Conservation (phyloP, 139 green algal genomes). For the Eudorina sp. region DNA sequence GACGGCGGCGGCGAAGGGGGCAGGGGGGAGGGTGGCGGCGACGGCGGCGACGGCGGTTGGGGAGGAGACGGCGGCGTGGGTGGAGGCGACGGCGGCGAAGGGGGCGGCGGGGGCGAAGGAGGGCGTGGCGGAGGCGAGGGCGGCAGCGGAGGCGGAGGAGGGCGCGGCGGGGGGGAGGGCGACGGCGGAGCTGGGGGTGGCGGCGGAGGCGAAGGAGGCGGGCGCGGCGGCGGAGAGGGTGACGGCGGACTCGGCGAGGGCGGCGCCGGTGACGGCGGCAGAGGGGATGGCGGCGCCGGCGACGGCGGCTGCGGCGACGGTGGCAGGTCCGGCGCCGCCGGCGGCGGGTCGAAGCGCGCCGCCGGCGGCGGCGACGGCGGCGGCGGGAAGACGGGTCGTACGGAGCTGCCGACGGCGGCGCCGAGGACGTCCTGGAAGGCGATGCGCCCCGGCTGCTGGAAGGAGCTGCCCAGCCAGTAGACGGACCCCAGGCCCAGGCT, state of each 20-base stretch:
- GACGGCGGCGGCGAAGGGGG: neutral
- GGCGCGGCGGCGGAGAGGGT: neutral
- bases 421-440: neutral
- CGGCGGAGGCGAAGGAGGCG: neutral
- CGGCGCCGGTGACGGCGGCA: neutral
- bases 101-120: neutral
- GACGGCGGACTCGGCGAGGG: neutral
- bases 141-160: neutral
- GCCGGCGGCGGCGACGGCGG: neutral
- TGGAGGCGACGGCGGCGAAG: neutral
- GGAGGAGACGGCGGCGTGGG: neutral
- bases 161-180: neutral
- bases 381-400: neutral
- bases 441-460: neutral
- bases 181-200: neutral
- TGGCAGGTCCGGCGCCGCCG: neutral
- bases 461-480: conserved; percentile 25
- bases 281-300: neutral
- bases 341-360: neutral
- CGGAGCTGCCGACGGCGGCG: neutral
- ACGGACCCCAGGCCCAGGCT: neutral
- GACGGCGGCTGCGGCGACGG: too few species aligned
- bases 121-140: neutral
- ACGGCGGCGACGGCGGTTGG: neutral
- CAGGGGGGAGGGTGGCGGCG: too few species aligned